Percentiles rank a stretch among this genome's conserved stretches.
Evolutionary conservation across 164 flowering plant species (phyloP).

Genomic region (Piper betle): DNA sequence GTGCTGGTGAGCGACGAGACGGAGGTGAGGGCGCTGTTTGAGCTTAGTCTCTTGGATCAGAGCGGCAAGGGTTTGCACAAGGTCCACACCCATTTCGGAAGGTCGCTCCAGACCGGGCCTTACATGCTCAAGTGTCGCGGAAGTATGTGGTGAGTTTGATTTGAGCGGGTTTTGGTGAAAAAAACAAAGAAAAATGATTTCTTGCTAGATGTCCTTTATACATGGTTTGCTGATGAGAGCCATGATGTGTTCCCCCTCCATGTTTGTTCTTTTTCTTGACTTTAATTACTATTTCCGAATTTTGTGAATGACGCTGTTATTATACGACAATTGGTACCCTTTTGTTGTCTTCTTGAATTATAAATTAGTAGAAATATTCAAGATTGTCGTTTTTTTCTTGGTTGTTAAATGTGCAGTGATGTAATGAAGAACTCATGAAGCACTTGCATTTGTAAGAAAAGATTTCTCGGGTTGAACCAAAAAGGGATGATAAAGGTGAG

Average conservation of each 20-base stretch:
- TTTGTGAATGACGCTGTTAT: background rate
- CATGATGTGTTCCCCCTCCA: background rate
- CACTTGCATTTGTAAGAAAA: no score
- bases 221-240: no score
- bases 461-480: no score
- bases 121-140: slow-evolving; percentile 2
- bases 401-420: no score
- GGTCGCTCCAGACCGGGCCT: background rate
- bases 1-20: slow-evolving; percentile 1
- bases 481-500: no score
- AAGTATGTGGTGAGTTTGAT: slow-evolving; percentile 1
- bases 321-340: background rate
- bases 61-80: slow-evolving; percentile 1
- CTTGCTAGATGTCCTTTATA: background rate
- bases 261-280: background rate
- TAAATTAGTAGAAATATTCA: background rate
- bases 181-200: background rate
- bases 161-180: background rate
- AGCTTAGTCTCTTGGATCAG: background rate
- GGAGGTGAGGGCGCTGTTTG: slow-evolving; percentile 1
- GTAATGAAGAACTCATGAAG: no score
- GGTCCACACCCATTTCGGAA: slow-evolving; percentile 1
- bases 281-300: background rate
- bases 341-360: background rate
- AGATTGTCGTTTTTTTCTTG: no score